phyloP scores from a whole-genome alignment of 257 asterid genomes.

The Nicotiana benthamiana region DNA sequence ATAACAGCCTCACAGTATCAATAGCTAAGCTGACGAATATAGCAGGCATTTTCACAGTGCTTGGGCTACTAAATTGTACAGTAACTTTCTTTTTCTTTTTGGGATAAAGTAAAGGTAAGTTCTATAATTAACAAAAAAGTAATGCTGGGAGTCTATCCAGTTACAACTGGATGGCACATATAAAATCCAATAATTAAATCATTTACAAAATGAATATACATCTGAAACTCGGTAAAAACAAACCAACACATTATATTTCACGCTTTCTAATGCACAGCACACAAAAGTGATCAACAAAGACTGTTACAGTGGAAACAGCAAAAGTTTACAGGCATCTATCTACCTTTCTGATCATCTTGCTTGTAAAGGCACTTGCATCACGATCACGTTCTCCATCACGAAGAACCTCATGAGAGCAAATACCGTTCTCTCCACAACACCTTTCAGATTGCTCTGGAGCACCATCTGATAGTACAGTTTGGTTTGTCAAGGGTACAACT shows the following conservation, averaged over 20 bases:
- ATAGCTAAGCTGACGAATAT: background rate
- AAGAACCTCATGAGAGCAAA: constrained; percentile 66
- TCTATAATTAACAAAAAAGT: background rate
- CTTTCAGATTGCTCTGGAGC: constrained; percentile 33
- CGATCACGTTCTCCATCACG: constrained; percentile 43
- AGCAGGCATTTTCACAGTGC: background rate
- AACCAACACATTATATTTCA: background rate
- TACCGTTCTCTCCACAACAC: constrained; percentile 53
- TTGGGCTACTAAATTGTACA: background rate
- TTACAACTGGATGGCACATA: background rate
- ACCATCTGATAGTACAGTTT: constrained; percentile 14
- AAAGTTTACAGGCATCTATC: constrained; percentile 7
- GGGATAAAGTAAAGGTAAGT: background rate
- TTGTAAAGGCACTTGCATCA: constrained; percentile 26
- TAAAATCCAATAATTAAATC: background rate
- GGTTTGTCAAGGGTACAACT: constrained; percentile 25
- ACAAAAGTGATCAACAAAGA: background rate
- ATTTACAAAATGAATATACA: background rate
- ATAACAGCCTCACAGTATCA: background rate
- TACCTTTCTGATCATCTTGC: constrained; percentile 67
- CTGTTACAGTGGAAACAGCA: background rate
- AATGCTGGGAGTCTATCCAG: background rate
- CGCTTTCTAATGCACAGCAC: background rate
- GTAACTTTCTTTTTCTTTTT: too few relatives aligned
- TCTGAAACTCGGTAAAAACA: background rate